Percentiles rank a stretch among this genome's conserved stretches.
Conservation (phyloP, 192 early-diverging fungal species). For the Rhizophagus clarus region DNA sequence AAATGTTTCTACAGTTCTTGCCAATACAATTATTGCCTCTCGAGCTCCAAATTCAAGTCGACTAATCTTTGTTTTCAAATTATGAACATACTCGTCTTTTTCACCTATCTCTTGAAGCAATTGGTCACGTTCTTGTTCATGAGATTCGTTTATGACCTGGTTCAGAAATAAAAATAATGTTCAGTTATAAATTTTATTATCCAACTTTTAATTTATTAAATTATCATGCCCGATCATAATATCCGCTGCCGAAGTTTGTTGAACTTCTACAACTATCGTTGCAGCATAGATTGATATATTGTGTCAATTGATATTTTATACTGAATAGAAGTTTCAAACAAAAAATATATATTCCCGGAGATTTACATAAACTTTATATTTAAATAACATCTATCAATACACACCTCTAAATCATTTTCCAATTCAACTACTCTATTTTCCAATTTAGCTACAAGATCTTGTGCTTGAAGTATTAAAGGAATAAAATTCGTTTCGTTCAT, state of each 20-base stretch:
- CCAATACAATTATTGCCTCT: conserved; percentile 46
- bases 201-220: background rate
- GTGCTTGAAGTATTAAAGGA: conserved; percentile 48
- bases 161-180: background rate
- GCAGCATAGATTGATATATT: too few species aligned
- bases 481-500: conserved; percentile 28
- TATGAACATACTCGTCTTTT: conserved; percentile 50
- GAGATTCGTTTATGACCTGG: conserved; percentile 47
- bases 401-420: conserved; percentile 40
- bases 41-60: conserved; percentile 47
- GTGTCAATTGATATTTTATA: background rate
- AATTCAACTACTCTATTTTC: conserved; percentile 50
- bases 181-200: background rate
- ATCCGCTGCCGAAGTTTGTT: too few species aligned
- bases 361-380: background rate
- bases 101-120: conserved; percentile 49
- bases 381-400: background rate
- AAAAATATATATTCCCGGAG: background rate
- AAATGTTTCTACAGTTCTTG: conserved; percentile 31
- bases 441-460: conserved; percentile 46
- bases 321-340: background rate
- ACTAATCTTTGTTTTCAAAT: conserved; percentile 45
- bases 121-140: conserved; percentile 50
- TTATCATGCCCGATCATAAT: background rate
- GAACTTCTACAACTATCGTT: too few species aligned